Evolutionary conservation across 2,329 filamentous ascomycete species (phyloP), one percentile per base, ranked within the genome.

Genomic region (Fusarium chuoi): DNA sequence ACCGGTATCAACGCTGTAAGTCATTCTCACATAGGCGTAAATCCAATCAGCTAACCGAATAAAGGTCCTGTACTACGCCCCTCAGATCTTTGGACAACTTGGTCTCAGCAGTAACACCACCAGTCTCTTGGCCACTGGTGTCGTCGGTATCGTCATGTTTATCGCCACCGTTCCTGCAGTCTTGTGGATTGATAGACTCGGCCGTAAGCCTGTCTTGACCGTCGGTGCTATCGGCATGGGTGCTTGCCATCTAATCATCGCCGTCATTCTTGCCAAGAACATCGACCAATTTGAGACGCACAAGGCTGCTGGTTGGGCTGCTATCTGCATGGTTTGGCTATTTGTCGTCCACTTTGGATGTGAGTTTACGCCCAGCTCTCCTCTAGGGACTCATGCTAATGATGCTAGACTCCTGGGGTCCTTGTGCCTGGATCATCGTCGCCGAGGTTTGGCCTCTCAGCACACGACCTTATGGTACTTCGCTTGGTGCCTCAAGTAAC

Each of bases 361-460:
- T 77, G 44, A 56, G 69, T 67, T 1, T 3, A 1, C 1, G 2
- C 6, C 0, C 12, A 1, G 6, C 4, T 13, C 22, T 4, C 6
- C 0, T 2, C 7, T 14, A 22, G 0, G 0, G 24, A 5, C 24
- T 28, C 3, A 13, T 12, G 7, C 57, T 74, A 6, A 54, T 17
- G 5, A 2, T 6, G 6, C 0, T 6, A 77, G 75, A 93, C 79
- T 90, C 88, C 0, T 95, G 92, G 92, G 91, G 92, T 0, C 92
- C 92, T 6, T 92, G 90, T 75, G 88, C 90, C 0, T 94, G 93
- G 93, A 93, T 94, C 68, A 86, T 95, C 62, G 88, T 94, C 3
- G 89, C 91, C 5, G 93, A 94, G 81, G 89, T 95, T 46, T 95
- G 91, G 90, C 93, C 92, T 1, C 82, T 94, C 10, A 91, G 88